Conservation (phyloP, 73 alveolate genomes). For the Effrenium voratum region DNA sequence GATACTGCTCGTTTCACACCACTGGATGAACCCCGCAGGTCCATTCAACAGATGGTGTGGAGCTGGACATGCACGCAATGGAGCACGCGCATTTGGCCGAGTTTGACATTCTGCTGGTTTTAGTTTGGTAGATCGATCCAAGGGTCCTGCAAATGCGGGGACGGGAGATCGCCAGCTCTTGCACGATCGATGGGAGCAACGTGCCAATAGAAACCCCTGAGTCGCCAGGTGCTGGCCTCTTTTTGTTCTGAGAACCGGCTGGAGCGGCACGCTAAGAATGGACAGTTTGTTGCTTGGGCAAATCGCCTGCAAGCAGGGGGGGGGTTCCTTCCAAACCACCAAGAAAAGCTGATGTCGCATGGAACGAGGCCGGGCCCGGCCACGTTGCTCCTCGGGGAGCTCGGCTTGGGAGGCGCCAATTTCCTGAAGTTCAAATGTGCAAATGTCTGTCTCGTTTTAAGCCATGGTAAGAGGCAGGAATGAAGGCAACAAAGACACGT, state of each 20-base stretch:
- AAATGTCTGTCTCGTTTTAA: neutral
- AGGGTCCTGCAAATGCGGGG: too few species aligned
- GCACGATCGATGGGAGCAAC: too few species aligned
- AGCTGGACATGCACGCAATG: conserved; percentile 83
- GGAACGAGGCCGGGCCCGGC: conserved; percentile 88
- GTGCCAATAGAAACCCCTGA: too few species aligned
- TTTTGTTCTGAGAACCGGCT: conserved; percentile 67
- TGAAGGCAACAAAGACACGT: too few species aligned
- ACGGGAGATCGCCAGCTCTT: too few species aligned
- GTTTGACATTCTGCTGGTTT: neutral
- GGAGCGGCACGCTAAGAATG: neutral
- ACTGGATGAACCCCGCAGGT: conserved; percentile 11
- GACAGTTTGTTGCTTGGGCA: neutral
- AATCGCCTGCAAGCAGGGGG: too few species aligned
- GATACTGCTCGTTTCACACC: too few species aligned
- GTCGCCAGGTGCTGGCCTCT: conserved; percentile 64
- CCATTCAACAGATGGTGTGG: conserved; percentile 32
- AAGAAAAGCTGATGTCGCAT: too few species aligned
- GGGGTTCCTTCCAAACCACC: too few species aligned
- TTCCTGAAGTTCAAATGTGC: neutral
- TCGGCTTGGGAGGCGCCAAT: conserved; percentile 37
- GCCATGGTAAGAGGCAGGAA: too few species aligned
- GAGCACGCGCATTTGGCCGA: conserved; percentile 5
- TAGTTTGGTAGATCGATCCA: too few species aligned
- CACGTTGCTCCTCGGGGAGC: conserved; percentile 62